These are phyloP conservation scores for Trichoderma virens DNA, from an alignment of 495 filamentous ascomycete genomes.

Conservation along the genomic window DNA sequence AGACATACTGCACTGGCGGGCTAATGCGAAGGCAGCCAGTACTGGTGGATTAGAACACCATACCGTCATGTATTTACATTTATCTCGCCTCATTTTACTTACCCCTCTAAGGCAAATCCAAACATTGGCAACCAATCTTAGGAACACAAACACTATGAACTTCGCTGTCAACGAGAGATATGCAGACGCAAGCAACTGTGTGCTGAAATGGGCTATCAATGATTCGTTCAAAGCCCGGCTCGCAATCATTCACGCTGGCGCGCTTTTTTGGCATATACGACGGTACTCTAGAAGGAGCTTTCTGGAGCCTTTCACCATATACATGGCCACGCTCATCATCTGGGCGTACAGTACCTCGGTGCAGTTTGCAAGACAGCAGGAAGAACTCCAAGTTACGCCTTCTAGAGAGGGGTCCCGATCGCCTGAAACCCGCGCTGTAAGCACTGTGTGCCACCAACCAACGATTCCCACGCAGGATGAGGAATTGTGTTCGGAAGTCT, in stretches of 20 bases:
- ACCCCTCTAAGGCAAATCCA: background rate
- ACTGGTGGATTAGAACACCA: constrained; percentile 30
- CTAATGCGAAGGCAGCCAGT: constrained; percentile 24
- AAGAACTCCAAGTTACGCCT: background rate
- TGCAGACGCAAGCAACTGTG: background rate
- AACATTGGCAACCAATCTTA: constrained; percentile 18
- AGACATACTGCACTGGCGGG: constrained; percentile 49
- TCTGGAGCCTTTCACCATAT: constrained; percentile 40
- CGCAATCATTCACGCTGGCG: constrained; percentile 44
- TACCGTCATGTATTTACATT: constrained; percentile 6
- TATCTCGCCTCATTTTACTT: background rate
- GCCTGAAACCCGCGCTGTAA: background rate
- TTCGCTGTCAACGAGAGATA: constrained; percentile 21
- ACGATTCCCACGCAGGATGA: background rate
- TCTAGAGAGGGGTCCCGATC: background rate
- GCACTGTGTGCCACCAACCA: background rate
- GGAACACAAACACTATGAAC: background rate
- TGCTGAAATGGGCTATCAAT: constrained; percentile 34
- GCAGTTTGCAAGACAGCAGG: background rate
- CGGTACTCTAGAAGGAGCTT: constrained; percentile 39
- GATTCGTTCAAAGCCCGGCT: constrained; percentile 50
- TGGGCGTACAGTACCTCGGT: constrained; percentile 41
- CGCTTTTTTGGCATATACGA: constrained; percentile 41
- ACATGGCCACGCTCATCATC: constrained; percentile 39
- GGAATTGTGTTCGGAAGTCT: constrained; percentile 16